Evolutionary conservation across 1,284 basidiomycete species (phyloP).

Genomic region (Boletus semigastroideus): DNA sequence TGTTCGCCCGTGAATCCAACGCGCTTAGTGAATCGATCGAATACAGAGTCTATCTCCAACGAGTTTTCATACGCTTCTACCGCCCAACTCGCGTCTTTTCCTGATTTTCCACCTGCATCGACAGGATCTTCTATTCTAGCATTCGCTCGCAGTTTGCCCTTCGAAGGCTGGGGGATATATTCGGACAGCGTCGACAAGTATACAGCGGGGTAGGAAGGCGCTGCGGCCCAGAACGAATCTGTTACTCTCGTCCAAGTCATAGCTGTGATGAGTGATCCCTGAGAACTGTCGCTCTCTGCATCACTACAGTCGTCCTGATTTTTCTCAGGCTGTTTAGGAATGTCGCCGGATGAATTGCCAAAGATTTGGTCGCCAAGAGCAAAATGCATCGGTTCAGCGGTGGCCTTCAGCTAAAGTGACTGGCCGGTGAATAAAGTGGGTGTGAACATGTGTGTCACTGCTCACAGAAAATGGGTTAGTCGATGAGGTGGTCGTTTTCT

Average conservation of each 20-base stretch:
- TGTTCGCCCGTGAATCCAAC: slow-evolving; percentile 69
- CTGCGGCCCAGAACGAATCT: slow-evolving; percentile 63
- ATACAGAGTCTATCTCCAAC: slow-evolving; percentile 70
- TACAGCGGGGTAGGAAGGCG: slow-evolving; percentile 62
- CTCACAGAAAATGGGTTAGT: slow-evolving; percentile 72
- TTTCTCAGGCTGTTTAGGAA: slow-evolving; percentile 11
- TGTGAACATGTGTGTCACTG: neutral
- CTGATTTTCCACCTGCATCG: slow-evolving; percentile 40
- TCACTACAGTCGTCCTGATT: slow-evolving; percentile 32
- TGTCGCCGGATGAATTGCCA: slow-evolving; percentile 34
- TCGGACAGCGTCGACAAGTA: slow-evolving; percentile 74
- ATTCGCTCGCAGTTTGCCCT: slow-evolving; percentile 44
- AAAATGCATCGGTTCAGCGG: slow-evolving; percentile 38
- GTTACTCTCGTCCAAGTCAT: slow-evolving; percentile 53
- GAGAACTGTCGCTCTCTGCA: slow-evolving; percentile 29
- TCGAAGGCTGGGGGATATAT: slow-evolving; percentile 58
- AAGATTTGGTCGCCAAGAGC: slow-evolving; percentile 67
- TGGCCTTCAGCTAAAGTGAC: slow-evolving; percentile 18
- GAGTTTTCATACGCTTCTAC: slow-evolving; percentile 79
- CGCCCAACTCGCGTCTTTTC: slow-evolving; percentile 54
- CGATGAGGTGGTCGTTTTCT: slow-evolving; percentile 39
- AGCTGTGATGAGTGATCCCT: slow-evolving; percentile 55
- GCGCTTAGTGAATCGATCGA: slow-evolving; percentile 75
- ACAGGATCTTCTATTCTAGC: slow-evolving; percentile 40
- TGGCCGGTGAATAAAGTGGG: neutral